phyloP scores from a whole-genome alignment of 306 rosid species.

The Rosa rugosa region DNA sequence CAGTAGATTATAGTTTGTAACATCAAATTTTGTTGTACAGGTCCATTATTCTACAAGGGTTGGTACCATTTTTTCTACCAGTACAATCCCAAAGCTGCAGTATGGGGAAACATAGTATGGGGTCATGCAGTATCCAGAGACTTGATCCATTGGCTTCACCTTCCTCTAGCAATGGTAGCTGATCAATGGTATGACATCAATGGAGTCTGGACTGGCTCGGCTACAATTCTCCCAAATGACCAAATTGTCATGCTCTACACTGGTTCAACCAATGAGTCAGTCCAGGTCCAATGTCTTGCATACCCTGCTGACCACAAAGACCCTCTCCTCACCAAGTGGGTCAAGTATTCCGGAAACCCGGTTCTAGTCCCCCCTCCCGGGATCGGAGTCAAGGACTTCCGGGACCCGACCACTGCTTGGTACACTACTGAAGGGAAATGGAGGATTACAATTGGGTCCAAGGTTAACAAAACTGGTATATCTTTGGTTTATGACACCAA shows the following conservation, averaged over 20 bases:
- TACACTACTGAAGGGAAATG: conserved; percentile 71
- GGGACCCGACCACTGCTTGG: conserved; percentile 96
- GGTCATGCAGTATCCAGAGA: conserved; percentile 86
- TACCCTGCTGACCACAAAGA: conserved; percentile 68
- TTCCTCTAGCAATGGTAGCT: conserved; percentile 71
- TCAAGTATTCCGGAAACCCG: conserved; percentile 69
- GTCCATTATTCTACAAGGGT: conserved; percentile 82
- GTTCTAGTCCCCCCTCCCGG: conserved; percentile 70
- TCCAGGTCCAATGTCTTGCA: conserved; percentile 82
- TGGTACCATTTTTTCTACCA: conserved; percentile 97
- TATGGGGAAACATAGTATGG: conserved; percentile 91
- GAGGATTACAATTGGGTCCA: conserved; percentile 73
- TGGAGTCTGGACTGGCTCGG: conserved; percentile 93
- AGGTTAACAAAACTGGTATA: conserved; percentile 62
- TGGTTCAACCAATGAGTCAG: conserved; percentile 68
- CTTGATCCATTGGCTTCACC: conserved; percentile 88
- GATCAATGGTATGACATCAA: conserved; percentile 77
- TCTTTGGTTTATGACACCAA: conserved; percentile 66
- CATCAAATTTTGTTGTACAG: conserved; percentile 34
- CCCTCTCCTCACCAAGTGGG: conserved; percentile 72
- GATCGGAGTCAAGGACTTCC: conserved; percentile 55
- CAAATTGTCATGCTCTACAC: conserved; percentile 77
- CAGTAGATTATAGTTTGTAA: background rate
- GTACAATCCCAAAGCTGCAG: conserved; percentile 74
- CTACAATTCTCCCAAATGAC: conserved; percentile 66